Conservation (phyloP, 441 rosid species). For the Jatropha podagrica region DNA sequence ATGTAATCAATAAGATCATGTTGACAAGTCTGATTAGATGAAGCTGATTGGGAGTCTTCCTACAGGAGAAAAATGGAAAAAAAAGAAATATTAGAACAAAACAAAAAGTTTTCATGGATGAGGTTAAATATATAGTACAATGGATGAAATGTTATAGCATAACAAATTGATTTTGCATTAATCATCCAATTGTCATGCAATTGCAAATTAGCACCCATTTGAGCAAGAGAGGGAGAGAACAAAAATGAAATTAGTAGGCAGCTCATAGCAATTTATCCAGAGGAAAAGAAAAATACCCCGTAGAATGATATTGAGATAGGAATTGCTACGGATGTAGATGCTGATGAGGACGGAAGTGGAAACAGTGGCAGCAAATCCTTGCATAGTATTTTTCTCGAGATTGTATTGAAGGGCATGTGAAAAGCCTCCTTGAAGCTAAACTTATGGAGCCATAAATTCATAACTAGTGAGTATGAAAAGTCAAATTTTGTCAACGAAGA, state of each 20-base stretch:
- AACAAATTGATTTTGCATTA: background rate
- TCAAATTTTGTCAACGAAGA: background rate
- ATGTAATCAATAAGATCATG: conserved; percentile 58
- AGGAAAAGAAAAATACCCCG: conserved; percentile 49
- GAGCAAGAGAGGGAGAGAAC: background rate
- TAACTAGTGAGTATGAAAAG: background rate
- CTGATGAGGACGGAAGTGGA: conserved; percentile 53
- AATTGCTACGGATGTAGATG: conserved; percentile 36
- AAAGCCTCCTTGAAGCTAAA: conserved; percentile 86
- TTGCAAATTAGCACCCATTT: background rate
- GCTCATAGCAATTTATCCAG: background rate
- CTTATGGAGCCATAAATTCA: conserved; percentile 28
- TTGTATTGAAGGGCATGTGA: conserved; percentile 76
- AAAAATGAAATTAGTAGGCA: background rate
- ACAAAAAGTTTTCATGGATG: background rate
- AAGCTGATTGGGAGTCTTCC: conserved; percentile 43
- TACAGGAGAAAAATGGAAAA: conserved; percentile 20
- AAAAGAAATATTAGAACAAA: conserved; percentile 7
- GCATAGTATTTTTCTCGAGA: conserved; percentile 72
- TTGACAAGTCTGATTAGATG: conserved; percentile 35
- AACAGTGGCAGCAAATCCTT: conserved; percentile 66
- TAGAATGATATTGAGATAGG: conserved; percentile 81
- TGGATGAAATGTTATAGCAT: background rate
- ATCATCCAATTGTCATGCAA: background rate
- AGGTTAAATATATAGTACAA: background rate